These are phyloP conservation scores for Saturnispora diversa DNA, from an alignment of 805 yeast species.

Conservation along the genomic window DNA sequence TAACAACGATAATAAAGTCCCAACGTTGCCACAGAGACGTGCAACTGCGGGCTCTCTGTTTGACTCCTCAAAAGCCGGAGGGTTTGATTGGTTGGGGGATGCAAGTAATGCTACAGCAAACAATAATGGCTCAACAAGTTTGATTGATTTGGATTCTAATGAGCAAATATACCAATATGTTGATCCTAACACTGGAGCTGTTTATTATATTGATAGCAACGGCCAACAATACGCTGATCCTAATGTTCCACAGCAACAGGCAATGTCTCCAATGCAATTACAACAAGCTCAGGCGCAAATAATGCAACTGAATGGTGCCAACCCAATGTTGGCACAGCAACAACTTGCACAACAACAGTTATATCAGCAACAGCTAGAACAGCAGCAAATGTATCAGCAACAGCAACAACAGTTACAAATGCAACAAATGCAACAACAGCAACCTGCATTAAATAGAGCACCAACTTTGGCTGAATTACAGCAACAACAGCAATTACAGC, in stretches of 20 bases:
- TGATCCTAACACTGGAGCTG: constrained; percentile 63
- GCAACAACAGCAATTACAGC: constrained; percentile 4
- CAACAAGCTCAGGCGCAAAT: constrained; percentile 23
- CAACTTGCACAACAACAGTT: constrained; percentile 14
- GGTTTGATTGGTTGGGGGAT: constrained; percentile 31
- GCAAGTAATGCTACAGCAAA: constrained; percentile 9
- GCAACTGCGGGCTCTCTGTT: constrained; percentile 26
- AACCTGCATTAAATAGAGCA: not conserved
- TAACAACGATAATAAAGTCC: constrained; percentile 33
- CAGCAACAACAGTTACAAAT: constrained; percentile 9
- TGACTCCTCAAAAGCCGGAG: constrained; percentile 28
- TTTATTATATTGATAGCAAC: constrained; percentile 57
- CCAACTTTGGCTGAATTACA: constrained; percentile 2
- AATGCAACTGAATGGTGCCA: constrained; percentile 23
- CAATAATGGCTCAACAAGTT: constrained; percentile 21
- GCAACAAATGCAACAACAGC: constrained; percentile 8
- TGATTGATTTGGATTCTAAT: constrained; percentile 25
- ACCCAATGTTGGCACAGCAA: constrained; percentile 16
- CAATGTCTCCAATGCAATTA: constrained; percentile 20
- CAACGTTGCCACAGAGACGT: constrained; percentile 38
- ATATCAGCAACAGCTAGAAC: constrained; percentile 12
- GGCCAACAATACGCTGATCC: constrained; percentile 57
- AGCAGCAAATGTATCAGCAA: constrained; percentile 14
- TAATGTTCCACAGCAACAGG: constrained; percentile 25
- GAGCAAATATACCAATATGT: constrained; percentile 55